Conservation (phyloP, 169 alveolate genomes). For the Theileria orientalis region DNA sequence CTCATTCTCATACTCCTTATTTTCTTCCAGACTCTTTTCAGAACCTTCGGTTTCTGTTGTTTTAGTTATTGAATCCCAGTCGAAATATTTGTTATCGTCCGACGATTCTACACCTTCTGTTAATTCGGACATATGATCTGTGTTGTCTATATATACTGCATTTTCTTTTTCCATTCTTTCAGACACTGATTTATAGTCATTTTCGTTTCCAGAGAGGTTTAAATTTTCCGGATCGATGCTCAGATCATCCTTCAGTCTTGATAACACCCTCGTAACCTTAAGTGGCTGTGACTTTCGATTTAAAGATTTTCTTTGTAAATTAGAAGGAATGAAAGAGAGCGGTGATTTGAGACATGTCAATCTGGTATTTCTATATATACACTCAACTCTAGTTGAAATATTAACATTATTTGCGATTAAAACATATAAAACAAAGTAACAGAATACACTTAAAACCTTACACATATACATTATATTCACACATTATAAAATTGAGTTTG, state of each 20-base stretch:
- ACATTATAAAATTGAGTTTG: neutral
- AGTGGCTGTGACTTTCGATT: neutral
- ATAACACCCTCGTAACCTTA: neutral
- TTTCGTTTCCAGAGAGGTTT: slow-evolving; percentile 5
- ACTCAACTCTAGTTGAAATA: neutral
- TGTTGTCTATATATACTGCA: slow-evolving; percentile 48
- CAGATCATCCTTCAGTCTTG: neutral
- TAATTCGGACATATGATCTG: neutral
- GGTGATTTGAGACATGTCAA: neutral
- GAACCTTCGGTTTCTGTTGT: neutral
- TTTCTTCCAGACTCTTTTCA: neutral
- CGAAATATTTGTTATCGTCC: slow-evolving; percentile 10
- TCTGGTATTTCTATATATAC: slow-evolving; percentile 2
- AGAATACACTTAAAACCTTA: neutral
- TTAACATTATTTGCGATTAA: slow-evolving; percentile 6
- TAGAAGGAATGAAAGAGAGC: neutral
- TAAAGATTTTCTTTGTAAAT: neutral
- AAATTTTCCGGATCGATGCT: neutral
- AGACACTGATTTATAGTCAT: slow-evolving; percentile 31
- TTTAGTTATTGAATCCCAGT: slow-evolving; percentile 19
- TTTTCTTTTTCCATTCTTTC: slow-evolving; percentile 53
- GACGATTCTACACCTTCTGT: neutral
- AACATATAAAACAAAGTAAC: neutral
- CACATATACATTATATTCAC: slow-evolving; percentile 14
- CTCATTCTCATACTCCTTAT: neutral